Evolutionary conservation across 1,284 basidiomycete genomes (phyloP).

Genomic region (Moesziomyces sp.): DNA sequence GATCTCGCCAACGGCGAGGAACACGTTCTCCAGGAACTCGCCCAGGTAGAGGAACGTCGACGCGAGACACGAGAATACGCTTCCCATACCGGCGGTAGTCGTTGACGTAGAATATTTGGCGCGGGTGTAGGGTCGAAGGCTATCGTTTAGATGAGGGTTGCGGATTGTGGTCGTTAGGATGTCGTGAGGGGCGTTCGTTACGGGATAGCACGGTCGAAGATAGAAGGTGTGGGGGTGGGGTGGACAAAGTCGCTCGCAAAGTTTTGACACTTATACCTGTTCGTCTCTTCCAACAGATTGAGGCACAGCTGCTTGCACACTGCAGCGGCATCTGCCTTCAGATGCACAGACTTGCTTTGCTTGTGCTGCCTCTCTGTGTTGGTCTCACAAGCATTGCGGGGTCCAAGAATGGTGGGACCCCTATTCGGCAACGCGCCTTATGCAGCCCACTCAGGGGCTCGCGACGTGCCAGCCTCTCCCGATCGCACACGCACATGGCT

Average conservation of each 20-base stretch:
- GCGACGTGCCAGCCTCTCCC: background rate
- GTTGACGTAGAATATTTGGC: background rate
- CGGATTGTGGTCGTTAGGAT: too few species aligned
- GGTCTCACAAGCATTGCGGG: constrained; percentile 8
- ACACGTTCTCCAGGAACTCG: constrained; percentile 48
- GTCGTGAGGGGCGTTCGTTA: too few species aligned
- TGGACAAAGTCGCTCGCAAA: background rate
- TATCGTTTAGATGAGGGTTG: too few species aligned
- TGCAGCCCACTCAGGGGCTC: constrained; percentile 37
- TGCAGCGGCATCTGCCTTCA: background rate
- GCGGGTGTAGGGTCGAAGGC: background rate
- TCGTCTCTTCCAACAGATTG: too few species aligned
- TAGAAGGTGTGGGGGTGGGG: too few species aligned
- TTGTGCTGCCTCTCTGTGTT: background rate
- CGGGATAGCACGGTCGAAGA: too few species aligned
- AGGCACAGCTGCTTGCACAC: background rate
- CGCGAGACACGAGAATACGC: constrained; percentile 53
- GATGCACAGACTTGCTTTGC: background rate
- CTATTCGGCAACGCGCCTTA: constrained; percentile 16
- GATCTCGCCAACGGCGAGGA: constrained; percentile 54
- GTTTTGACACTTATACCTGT: background rate
- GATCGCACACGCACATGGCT: background rate
- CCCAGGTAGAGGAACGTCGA: constrained; percentile 48
- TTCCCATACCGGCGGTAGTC: constrained; percentile 38
- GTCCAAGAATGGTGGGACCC: background rate